A percentile compares a stretch with the other conserved stretches of the same genome.
These are phyloP conservation scores for Penicillium soppii DNA, from an alignment of 495 filamentous ascomycete species.

Conservation along the genomic window DNA sequence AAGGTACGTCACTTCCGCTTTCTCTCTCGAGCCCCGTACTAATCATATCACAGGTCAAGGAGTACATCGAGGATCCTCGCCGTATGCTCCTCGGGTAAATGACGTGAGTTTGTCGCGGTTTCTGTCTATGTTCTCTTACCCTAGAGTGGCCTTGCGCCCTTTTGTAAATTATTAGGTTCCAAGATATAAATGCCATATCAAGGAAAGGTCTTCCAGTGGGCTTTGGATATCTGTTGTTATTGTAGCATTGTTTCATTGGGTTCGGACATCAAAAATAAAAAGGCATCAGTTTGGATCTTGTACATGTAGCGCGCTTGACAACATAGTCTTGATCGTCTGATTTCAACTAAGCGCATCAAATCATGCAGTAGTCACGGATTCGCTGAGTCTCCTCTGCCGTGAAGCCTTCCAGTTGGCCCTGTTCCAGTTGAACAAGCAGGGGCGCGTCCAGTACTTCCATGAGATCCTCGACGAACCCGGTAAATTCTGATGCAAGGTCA, in stretches of 20 bases:
- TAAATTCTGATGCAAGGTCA: neutral
- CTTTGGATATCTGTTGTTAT: neutral
- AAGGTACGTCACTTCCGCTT: constrained; percentile 55
- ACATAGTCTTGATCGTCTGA: too few species aligned
- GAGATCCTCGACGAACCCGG: constrained; percentile 28
- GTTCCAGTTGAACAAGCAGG: constrained; percentile 46
- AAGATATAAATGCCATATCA: constrained; percentile 23
- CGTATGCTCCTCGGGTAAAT: constrained; percentile 75
- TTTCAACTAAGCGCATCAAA: neutral
- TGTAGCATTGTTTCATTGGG: neutral
- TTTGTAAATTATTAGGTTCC: constrained; percentile 39
- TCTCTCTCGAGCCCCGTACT: neutral
- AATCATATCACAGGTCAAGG: constrained; percentile 61
- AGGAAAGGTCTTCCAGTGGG: neutral
- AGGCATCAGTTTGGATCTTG: too few species aligned
- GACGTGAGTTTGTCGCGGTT: constrained; percentile 1
- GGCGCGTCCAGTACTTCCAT: constrained; percentile 39
- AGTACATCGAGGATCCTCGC: constrained; percentile 96
- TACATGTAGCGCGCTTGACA: too few species aligned
- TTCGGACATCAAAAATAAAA: too few species aligned
- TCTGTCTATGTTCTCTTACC: constrained; percentile 14
- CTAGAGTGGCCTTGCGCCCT: constrained; percentile 18
- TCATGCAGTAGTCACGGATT: constrained; percentile 19
- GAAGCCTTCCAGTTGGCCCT: constrained; percentile 35
- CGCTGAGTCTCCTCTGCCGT: constrained; percentile 33